Evolutionary conservation across 2,329 filamentous ascomycete genomes (phyloP).

Genomic region (Capronia epimyces): DNA sequence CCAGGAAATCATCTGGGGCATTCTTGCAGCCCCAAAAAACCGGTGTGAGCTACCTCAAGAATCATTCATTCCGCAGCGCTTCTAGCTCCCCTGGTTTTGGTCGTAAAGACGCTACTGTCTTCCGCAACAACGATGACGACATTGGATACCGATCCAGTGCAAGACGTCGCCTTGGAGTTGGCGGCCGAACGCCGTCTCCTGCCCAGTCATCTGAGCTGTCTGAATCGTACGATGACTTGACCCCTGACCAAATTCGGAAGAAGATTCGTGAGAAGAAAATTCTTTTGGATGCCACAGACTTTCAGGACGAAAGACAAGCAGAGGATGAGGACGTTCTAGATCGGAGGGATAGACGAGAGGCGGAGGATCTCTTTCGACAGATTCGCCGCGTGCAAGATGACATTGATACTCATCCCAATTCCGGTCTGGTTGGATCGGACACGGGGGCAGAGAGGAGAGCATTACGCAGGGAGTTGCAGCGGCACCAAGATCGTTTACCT

Average conservation of each 20-base stretch:
- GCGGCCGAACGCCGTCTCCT: slow-evolving; percentile 69
- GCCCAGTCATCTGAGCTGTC: slow-evolving; percentile 62
- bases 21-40: slow-evolving; percentile 90
- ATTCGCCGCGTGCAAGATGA: slow-evolving; percentile 90
- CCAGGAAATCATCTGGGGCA: slow-evolving; percentile 81
- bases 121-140: slow-evolving; percentile 91
- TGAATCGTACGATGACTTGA: slow-evolving; percentile 68
- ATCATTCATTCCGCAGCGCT: slow-evolving; percentile 75
- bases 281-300: slow-evolving; percentile 90
- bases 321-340: slow-evolving; percentile 93
- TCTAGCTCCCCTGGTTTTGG: slow-evolving; percentile 53
- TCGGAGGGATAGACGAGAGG: slow-evolving; percentile 81
- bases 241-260: slow-evolving; percentile 82
- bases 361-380: slow-evolving; percentile 87
- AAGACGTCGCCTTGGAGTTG: slow-evolving; percentile 70
- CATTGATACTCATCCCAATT: slow-evolving; percentile 84
- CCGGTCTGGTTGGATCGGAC: slow-evolving; percentile 63
- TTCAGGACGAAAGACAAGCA: slow-evolving; percentile 79
- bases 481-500: slow-evolving; percentile 80
- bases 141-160: slow-evolving; percentile 91
- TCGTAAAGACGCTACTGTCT: slow-evolving; percentile 92
- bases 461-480: slow-evolving; percentile 83
- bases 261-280: slow-evolving; percentile 92
- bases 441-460: slow-evolving; percentile 82
- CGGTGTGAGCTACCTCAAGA: slow-evolving; percentile 97